These are phyloP conservation scores for Penicillium sclerotigenum DNA, from an alignment of 2,329 filamentous ascomycete genomes.

Conservation along the genomic window DNA sequence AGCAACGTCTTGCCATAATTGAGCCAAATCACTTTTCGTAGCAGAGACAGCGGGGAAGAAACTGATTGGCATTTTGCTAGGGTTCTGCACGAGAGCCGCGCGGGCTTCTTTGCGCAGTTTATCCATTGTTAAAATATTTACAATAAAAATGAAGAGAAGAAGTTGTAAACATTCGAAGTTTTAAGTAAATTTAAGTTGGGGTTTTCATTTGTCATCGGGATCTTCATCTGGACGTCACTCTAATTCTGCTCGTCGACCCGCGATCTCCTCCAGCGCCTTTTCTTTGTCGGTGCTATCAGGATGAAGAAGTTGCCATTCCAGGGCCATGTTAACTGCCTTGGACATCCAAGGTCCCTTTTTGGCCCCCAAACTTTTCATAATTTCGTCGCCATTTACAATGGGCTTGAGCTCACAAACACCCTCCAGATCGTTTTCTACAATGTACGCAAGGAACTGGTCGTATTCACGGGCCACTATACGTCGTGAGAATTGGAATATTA, in stretches of 20 bases:
- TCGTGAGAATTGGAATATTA: constrained; percentile 7
- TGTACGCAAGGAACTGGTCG: constrained; percentile 51
- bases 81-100: constrained; percentile 19
- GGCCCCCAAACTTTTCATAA: constrained; percentile 64
- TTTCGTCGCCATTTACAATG: constrained; percentile 70
- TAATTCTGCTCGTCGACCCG: constrained; percentile 52
- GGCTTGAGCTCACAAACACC: constrained; percentile 57
- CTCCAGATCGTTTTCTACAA: constrained; percentile 50
- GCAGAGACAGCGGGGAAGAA: constrained; percentile 2
- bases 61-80: constrained; percentile 10
- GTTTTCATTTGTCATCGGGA: constrained; percentile 10
- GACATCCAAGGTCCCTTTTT: constrained; percentile 80
- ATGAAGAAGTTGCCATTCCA: constrained; percentile 86
- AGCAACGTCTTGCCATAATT: constrained; percentile 34
- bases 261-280: constrained; percentile 61
- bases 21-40: constrained; percentile 15
- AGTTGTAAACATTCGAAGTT: background rate
- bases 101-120: constrained; percentile 28
- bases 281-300: constrained; percentile 58
- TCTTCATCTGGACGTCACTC: constrained; percentile 29
- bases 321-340: constrained; percentile 70
- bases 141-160: background rate
- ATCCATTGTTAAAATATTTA: constrained; percentile 22
- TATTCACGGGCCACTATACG: constrained; percentile 50
- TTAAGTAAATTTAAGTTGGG: constrained; percentile 3